Evolutionary conservation across 1,139 yeast species (phyloP).

Genomic region (Yamadazyma pseudoaaseri): DNA sequence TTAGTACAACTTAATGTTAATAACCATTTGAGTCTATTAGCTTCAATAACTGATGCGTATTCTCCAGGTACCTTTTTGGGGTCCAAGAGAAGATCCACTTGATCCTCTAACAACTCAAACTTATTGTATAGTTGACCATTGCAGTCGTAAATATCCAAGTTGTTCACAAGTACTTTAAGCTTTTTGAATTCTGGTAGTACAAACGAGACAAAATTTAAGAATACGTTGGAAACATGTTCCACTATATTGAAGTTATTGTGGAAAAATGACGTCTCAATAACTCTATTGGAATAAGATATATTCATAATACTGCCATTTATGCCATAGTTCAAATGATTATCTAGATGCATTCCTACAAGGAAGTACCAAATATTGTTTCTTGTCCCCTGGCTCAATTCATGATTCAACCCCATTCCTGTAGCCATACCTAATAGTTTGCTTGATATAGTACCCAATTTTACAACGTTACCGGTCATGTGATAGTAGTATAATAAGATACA

Average conservation of each 20-base stretch:
- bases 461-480: not conserved
- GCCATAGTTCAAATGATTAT: not conserved
- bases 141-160: constrained; percentile 4
- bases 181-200: not conserved
- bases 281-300: not conserved
- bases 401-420: constrained; percentile 2
- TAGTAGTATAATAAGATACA: constrained; percentile 4
- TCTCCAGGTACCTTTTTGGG: not conserved
- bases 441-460: not conserved
- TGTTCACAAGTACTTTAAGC: not conserved
- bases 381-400: not conserved
- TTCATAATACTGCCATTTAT: not conserved
- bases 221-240: not conserved
- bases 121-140: constrained; percentile 2
- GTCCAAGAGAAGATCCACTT: not conserved
- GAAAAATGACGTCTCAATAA: not conserved
- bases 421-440: constrained; percentile 3
- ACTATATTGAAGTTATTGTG: not conserved
- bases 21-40: constrained; percentile 1
- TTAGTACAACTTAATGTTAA: constrained; percentile 4
- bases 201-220: not conserved
- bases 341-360: constrained; percentile 3
- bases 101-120: constrained; percentile 1
- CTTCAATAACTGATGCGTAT: not conserved
- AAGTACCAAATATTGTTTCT: constrained; percentile 3